These are phyloP conservation scores for Nasturtium officinale DNA, from an alignment of 345 rosid species.

Conservation along the genomic window DNA sequence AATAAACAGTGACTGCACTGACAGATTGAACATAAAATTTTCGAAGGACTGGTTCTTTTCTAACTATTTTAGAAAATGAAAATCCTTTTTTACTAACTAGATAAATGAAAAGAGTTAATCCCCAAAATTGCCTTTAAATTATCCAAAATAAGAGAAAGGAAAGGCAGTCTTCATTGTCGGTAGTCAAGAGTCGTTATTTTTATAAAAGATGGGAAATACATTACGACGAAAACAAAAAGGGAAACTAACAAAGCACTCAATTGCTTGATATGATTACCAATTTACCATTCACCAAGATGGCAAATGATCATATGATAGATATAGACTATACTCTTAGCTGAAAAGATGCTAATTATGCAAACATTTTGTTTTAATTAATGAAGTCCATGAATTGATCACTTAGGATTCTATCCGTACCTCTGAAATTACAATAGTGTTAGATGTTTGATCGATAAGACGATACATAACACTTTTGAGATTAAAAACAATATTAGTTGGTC, in stretches of 20 bases:
- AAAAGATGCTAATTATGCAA: slow-evolving; percentile 6
- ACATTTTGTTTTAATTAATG: background rate
- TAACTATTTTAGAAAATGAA: background rate
- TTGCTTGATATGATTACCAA: slow-evolving; percentile 15
- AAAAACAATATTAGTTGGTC: background rate
- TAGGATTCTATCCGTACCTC: slow-evolving; percentile 3
- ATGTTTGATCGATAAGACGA: background rate
- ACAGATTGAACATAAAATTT: background rate
- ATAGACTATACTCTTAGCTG: background rate
- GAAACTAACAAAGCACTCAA: slow-evolving; percentile 20
- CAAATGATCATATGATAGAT: background rate
- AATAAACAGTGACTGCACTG: background rate
- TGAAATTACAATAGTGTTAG: background rate
- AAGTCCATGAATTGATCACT: background rate
- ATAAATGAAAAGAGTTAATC: background rate
- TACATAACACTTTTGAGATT: background rate
- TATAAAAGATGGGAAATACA: background rate
- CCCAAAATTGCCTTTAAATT: background rate
- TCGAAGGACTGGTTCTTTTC: background rate
- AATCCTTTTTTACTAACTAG: background rate
- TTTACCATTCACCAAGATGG: slow-evolving; percentile 27
- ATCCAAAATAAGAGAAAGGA: background rate
- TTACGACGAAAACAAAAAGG: background rate
- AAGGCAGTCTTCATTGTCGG: slow-evolving; percentile 35
- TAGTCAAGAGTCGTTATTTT: background rate